Percentiles rank a stretch among this genome's conserved stretches.
phyloP scores from a whole-genome alignment of 2,329 filamentous ascomycete genomes.

The Emydomyces testavorans region DNA sequence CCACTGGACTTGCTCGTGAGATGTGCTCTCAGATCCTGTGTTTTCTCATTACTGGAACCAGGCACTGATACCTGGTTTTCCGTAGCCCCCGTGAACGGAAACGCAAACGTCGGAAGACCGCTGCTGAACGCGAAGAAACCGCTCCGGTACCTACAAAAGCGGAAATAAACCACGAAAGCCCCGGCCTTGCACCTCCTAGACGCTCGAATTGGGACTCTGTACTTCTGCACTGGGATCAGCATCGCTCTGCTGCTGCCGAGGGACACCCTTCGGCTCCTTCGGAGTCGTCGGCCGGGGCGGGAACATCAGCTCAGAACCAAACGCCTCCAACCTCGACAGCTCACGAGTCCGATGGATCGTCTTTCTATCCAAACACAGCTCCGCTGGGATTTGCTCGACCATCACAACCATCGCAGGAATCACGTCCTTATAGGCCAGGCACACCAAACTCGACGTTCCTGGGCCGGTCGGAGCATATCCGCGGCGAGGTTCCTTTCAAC shows the following conservation, averaged over 20 bases:
- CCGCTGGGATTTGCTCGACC: conserved; percentile 1
- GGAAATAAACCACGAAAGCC: conserved; percentile 5
- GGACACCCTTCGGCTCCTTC: conserved; percentile 11
- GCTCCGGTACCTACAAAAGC: conserved; percentile 4
- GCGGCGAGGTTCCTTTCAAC: conserved; percentile 21
- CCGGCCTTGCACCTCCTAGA: conserved; percentile 12
- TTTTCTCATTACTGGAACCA: background rate
- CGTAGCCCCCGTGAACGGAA: conserved; percentile 18
- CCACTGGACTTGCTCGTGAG: conserved; percentile 23
- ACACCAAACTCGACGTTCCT: conserved; percentile 21
- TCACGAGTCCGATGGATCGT: conserved; percentile 9
- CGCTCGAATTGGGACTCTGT: conserved; percentile 13
- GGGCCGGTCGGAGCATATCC: conserved; percentile 24
- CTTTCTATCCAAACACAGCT: conserved; percentile 10
- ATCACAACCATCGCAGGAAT: conserved; percentile 11
- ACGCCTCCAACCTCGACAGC: conserved; percentile 9
- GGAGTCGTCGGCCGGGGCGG: conserved; percentile 12
- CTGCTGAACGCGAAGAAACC: conserved; percentile 8
- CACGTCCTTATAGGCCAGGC: conserved; percentile 15
- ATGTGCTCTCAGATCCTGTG: background rate
- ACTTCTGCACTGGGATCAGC: conserved; percentile 12
- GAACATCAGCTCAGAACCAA: conserved; percentile 11
- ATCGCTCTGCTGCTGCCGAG: conserved; percentile 12
- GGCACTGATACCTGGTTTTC: background rate
- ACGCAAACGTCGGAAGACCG: conserved; percentile 16